Base-by-base conservation (phyloP, 768 basidiomycete genomes). In the Rhizopogon sp. region DNA sequence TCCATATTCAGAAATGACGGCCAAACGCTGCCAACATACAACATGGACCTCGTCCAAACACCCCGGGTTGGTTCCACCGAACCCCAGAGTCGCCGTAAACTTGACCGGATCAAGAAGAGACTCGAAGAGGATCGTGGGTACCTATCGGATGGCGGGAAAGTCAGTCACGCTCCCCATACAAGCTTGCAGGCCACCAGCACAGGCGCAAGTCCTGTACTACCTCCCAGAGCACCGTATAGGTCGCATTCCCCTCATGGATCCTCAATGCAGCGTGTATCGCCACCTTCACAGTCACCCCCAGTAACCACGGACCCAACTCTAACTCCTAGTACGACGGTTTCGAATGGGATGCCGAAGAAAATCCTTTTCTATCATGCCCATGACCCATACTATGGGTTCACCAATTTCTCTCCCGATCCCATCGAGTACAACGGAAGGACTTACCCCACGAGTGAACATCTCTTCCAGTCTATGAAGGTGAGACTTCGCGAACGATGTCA, bases 381-480 rank as follows among this genome's bases (percentile, higher is more conserved):
- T n/a, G 64, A 65, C 52, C 69, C 66, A 22, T 57, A 70, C 58
- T 73, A 76, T 50, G 71, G 72, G 13, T 76, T 76, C 60, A 74
- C 76, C 50, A 76, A 76, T 60, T 75, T 75, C 56, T 78, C 78
- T 3, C 61, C 74, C 5, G 72, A 79, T 59, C 62, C 71, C 4
- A 69, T 80, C 31, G 60, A 65, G 20, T 77, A 75, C 55, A 54
- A 59, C 11, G 72, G 74, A 13, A 73, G 69, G 57, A 43, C 58
- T 2, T 79, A 79, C 55, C 74, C 74, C 0, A 79, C 79, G 9
- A 74, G 74, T 45, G 78, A 78, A 57, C 79, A 79, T 58, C 58
- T 79, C 40, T 79, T 76, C 49, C 76, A 79, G 53, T 71, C 78
- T 22, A 66, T 77, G 61, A 78, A 73, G 69, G 72, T 71, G 43